These are phyloP conservation scores for Aspergillus haitiensis DNA, from an alignment of 495 filamentous ascomycete genomes.

Conservation along the genomic window DNA sequence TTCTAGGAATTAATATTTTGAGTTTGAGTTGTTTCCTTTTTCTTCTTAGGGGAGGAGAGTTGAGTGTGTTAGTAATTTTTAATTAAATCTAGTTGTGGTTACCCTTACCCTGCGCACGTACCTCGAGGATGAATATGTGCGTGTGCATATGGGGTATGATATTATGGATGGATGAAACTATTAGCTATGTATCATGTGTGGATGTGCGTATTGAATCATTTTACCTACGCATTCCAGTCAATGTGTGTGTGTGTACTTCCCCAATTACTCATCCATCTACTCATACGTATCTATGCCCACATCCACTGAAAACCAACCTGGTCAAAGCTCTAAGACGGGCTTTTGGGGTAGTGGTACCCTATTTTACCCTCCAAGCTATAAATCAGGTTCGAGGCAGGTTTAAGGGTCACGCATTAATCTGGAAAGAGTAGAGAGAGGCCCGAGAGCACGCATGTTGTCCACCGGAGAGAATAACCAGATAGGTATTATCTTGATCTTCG, in stretches of 20 bases:
- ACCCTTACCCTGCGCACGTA: background rate
- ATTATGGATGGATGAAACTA: background rate
- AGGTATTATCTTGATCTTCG: conserved; percentile 9
- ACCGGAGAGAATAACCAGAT: background rate
- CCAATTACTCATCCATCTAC: too few relatives aligned
- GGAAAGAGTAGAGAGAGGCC: background rate
- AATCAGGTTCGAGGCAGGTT: background rate
- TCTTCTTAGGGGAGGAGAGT: too few relatives aligned
- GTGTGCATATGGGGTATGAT: background rate
- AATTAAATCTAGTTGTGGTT: too few relatives aligned
- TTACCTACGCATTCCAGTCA: too few relatives aligned
- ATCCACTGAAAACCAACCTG: too few relatives aligned
- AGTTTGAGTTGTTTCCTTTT: too few relatives aligned
- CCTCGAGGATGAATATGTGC: background rate
- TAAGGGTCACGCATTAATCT: background rate
- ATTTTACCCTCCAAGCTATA: background rate
- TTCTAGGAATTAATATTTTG: conserved; percentile 2
- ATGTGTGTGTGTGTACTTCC: too few relatives aligned
- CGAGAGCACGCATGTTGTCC: conserved; percentile 3
- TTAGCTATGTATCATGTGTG: background rate
- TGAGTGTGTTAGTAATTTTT: too few relatives aligned
- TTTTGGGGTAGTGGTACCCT: too few relatives aligned
- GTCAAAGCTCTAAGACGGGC: too few relatives aligned
- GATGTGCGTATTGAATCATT: background rate
- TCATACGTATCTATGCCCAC: too few relatives aligned